A percentile compares a stretch with the other conserved stretches of the same genome.
phyloP scores from a whole-genome alignment of 139 green algal species.

The Chlorella sp. region DNA sequence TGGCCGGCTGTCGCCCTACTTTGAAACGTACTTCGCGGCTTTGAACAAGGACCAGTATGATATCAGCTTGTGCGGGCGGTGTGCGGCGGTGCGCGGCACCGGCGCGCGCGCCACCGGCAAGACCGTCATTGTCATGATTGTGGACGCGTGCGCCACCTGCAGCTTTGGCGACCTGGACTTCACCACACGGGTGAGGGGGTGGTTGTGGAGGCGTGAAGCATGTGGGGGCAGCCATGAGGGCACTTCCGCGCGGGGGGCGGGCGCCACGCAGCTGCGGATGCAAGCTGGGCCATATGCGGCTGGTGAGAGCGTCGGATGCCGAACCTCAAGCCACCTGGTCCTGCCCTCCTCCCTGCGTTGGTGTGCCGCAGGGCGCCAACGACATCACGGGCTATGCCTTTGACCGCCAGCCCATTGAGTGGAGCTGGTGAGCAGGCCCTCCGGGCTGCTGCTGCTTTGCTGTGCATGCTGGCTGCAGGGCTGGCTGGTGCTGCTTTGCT shows the following conservation, averaged over 20 bases:
- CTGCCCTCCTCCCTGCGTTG: background rate
- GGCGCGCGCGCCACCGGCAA: conserved; percentile 1
- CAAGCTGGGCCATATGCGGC: too few relatives aligned
- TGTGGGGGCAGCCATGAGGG: too few relatives aligned
- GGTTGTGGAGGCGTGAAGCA: background rate
- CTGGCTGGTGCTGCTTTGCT: too few relatives aligned
- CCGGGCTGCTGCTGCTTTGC: too few relatives aligned
- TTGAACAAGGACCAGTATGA: conserved; percentile 1
- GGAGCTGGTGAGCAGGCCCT: conserved; percentile 21
- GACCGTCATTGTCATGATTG: background rate
- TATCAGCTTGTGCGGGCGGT: background rate
- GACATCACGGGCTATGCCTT: conserved; percentile 15
- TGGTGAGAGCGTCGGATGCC: background rate
- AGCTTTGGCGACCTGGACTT: conserved; percentile 16
- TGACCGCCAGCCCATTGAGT: conserved; percentile 28
- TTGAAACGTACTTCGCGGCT: conserved; percentile 30
- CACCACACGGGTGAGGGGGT: conserved; percentile 2
- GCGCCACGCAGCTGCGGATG: too few relatives aligned
- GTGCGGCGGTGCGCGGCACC: conserved; percentile 21
- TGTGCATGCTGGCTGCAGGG: too few relatives aligned
- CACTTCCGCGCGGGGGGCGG: too few relatives aligned
- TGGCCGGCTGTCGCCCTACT: conserved; percentile 30
- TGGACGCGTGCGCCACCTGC: conserved; percentile 20
- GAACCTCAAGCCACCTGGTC: background rate
- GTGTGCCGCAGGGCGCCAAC: conserved; percentile 1